Conservation (phyloP, 2,329 filamentous ascomycete genomes). For the Nannizzia gypsea region DNA sequence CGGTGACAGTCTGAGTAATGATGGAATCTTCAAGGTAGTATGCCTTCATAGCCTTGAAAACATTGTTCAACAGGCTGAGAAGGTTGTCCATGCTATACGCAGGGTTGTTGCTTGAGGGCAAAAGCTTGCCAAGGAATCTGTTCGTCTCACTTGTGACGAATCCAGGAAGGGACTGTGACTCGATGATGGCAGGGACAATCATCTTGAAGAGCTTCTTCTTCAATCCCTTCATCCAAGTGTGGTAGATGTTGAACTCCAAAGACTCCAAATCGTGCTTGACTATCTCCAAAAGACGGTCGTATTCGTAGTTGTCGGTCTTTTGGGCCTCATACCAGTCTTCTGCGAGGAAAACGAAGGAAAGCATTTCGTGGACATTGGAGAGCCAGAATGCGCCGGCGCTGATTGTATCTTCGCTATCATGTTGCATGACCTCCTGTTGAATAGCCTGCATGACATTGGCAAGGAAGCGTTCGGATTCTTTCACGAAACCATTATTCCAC, state of each 20-base stretch:
- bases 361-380: constrained; percentile 98
- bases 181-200: constrained; percentile 98
- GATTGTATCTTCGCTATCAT: constrained; percentile 92
- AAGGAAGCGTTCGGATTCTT: constrained; percentile 96
- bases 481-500: constrained; percentile 99
- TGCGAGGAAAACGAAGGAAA: constrained; percentile 96
- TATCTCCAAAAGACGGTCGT: constrained; percentile 91
- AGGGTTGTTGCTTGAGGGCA: constrained; percentile 77
- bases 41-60: constrained; percentile 97
- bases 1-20: constrained; percentile 88
- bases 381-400: constrained; percentile 98
- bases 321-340: constrained; percentile 99
- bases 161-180: constrained; percentile 92
- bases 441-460: constrained; percentile 99
- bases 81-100: constrained; percentile 99
- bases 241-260: constrained; percentile 99
- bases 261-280: constrained; percentile 98
- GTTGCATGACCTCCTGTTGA: constrained; percentile 98
- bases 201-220: constrained; percentile 99
- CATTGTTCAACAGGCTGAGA: constrained; percentile 86
- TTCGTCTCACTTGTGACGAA: constrained; percentile 99
- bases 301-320: constrained; percentile 98
- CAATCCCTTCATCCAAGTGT: constrained; percentile 99
- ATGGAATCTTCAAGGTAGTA: constrained; percentile 96
- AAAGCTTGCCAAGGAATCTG: constrained; percentile 91